These are phyloP conservation scores for Annulohypoxylon truncatum DNA, from an alignment of 2,329 filamentous ascomycete species.

Conservation along the genomic window DNA sequence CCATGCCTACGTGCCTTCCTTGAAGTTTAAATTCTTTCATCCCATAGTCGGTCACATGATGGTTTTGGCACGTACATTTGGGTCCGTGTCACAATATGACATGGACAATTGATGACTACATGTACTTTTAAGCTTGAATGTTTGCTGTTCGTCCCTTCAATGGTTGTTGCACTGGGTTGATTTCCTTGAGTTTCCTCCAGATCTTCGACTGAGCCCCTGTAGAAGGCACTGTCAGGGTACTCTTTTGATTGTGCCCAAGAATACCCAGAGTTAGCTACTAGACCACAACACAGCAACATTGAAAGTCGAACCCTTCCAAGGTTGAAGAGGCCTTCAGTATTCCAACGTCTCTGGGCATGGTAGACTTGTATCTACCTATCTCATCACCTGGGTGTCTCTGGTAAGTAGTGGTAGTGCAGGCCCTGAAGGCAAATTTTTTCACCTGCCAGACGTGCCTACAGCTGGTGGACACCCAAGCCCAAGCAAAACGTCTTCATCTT, in stretches of 20 bases:
- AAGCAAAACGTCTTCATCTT: too few species aligned
- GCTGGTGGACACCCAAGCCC: too few species aligned
- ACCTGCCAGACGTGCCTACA: too few species aligned
- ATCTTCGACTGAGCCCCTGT: background rate
- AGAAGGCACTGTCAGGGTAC: background rate
- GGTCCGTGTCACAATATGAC: background rate
- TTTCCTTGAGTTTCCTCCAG: background rate
- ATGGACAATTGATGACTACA: background rate
- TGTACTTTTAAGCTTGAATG: background rate
- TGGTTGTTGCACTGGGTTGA: background rate
- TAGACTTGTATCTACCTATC: too few species aligned
- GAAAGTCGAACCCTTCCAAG: too few species aligned
- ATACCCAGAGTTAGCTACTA: too few species aligned
- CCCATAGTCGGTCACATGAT: background rate
- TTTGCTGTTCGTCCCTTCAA: background rate
- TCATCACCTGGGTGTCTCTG: too few species aligned
- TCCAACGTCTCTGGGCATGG: too few species aligned
- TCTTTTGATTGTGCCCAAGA: background rate
- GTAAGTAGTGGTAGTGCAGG: too few species aligned
- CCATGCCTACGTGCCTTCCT: background rate
- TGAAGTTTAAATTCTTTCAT: background rate
- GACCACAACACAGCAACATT: too few species aligned
- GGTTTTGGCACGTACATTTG: background rate
- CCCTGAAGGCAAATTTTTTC: too few species aligned
- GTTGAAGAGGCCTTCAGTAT: too few species aligned